Evolutionary conservation across 768 basidiomycete genomes (phyloP).

Genomic region (Leucogyrophana mollusca): DNA sequence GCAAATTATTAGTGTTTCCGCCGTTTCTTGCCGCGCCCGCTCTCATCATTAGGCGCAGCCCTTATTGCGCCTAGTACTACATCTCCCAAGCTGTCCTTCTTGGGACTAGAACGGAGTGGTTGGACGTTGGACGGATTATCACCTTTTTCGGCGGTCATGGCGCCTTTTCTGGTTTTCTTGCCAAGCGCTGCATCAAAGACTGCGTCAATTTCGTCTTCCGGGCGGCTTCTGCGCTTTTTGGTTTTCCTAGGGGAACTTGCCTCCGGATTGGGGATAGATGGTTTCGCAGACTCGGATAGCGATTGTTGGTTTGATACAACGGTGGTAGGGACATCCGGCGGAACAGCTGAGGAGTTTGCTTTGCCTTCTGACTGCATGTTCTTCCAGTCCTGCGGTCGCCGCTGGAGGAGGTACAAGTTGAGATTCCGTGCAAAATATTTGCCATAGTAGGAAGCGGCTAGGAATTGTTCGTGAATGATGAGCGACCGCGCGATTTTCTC

Average conservation of each 20-base stretch:
- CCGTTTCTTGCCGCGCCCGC: conserved; percentile 32
- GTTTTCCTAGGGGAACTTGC: conserved; percentile 27
- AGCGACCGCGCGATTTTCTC: conserved; percentile 91
- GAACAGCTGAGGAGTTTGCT: conserved; percentile 19
- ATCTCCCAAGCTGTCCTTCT: conserved; percentile 30
- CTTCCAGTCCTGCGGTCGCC: conserved; percentile 85
- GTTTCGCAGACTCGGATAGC: not conserved
- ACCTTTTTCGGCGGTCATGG: conserved; percentile 27
- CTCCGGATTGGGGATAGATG: not conserved
- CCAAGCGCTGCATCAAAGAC: conserved; percentile 62
- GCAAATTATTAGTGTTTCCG: conserved; percentile 15
- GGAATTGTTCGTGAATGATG: conserved; percentile 62
- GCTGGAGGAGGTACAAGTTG: conserved; percentile 73
- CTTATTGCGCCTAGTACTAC: conserved; percentile 58
- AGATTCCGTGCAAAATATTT: conserved; percentile 83
- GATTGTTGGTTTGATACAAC: not conserved
- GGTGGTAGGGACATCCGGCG: conserved; percentile 18
- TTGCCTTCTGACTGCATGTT: conserved; percentile 54
- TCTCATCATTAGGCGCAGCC: conserved; percentile 50
- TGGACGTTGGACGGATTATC: not conserved
- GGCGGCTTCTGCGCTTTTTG: conserved; percentile 44
- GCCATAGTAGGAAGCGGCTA: conserved; percentile 80
- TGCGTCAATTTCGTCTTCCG: conserved; percentile 72
- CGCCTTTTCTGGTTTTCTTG: conserved; percentile 57
- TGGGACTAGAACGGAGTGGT: conserved; percentile 8